Base-by-base conservation (phyloP, 768 basidiomycete genomes). In the Dendrothele bispora region DNA sequence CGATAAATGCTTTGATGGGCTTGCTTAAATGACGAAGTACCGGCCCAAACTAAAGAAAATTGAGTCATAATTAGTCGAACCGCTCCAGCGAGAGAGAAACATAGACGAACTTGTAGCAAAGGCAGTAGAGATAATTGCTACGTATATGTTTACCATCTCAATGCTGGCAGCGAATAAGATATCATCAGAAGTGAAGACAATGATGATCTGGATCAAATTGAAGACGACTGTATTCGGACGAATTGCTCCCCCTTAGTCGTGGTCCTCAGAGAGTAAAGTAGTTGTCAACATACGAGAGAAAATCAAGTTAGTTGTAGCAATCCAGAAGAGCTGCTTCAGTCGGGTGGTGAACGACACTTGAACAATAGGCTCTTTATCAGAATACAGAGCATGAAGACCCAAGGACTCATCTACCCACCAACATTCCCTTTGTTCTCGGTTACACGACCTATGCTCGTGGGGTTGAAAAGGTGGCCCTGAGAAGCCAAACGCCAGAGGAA, bases 71-170 rank as follows among this genome's bases (percentile, higher is more conserved):
- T 14, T n/a, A n/a, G n/a, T n/a, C n/a, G 12, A 24, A 42, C 12
- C 12, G 11, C 12, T 27, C 15, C 30, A 10, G 30, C n/a, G 30
- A n/a, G 30, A 39, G 20, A 11, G 10, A 39, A 20, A 34, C 10
- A 34, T 10, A 20, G 8, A 42, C 41, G 7, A 10, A 42, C 41
- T 42, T n/a, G 41, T 42, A 14, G 41, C 17, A 42, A 27, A 20
- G 15, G 18, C 17, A 11, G 41, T 22, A 7, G 20, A 42, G 12
- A 42, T 42, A 24, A 42, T 42, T 12, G 41, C 15, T 11, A 42
- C 41, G 18, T 42, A 42, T 12, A 22, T 27, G 41, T 42, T 42
- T 20, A 18, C 41, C 41, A 42, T 22, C 15, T 42, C 41, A 14
- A 42, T 18, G 12, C 15, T 42, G 7, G 18, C 41, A 42, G 41